phyloP scores from a whole-genome alignment of 208 protist genomes.

The Trypanosoma avium region DNA sequence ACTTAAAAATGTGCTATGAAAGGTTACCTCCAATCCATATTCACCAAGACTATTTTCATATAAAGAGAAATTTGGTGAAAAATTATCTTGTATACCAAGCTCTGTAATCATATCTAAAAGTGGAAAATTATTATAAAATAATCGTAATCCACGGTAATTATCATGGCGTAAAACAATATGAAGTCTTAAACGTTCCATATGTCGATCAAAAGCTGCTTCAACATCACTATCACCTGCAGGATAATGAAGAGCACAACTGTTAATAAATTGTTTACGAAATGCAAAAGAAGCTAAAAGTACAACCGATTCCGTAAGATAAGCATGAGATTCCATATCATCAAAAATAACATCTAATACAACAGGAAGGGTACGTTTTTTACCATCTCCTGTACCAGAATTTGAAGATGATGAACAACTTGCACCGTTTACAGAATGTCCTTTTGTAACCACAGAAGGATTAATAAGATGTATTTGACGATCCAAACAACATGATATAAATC shows the following conservation, averaged over 20 bases:
- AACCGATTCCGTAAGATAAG: constrained; percentile 63
- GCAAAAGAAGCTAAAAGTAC: constrained; percentile 76
- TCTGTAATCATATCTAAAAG: constrained; percentile 75
- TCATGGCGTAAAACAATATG: constrained; percentile 46
- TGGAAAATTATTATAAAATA: constrained; percentile 70
- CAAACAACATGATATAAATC: constrained; percentile 31
- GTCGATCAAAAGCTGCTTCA: constrained; percentile 69
- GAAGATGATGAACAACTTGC: neutral
- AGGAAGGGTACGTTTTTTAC: constrained; percentile 6
- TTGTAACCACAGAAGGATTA: constrained; percentile 5
- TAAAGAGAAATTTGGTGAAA: constrained; percentile 22
- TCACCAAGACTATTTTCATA: constrained; percentile 34
- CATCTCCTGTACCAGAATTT: neutral
- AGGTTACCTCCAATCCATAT: constrained; percentile 57
- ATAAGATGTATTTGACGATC: constrained; percentile 15
- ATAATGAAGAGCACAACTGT: constrained; percentile 65
- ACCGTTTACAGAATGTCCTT: constrained; percentile 1
- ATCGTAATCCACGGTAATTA: constrained; percentile 49
- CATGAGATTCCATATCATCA: constrained; percentile 50
- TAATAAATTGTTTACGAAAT: constrained; percentile 86
- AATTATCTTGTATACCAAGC: constrained; percentile 28
- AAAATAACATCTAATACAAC: constrained; percentile 61
- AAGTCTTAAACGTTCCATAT: constrained; percentile 76
- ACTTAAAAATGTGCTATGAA: constrained; percentile 61
- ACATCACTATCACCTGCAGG: constrained; percentile 48